A percentile compares a stretch with the other conserved stretches of the same genome.
These are phyloP conservation scores for Fomitopsis betulina DNA, from an alignment of 1,284 basidiomycete genomes.

Conservation along the genomic window DNA sequence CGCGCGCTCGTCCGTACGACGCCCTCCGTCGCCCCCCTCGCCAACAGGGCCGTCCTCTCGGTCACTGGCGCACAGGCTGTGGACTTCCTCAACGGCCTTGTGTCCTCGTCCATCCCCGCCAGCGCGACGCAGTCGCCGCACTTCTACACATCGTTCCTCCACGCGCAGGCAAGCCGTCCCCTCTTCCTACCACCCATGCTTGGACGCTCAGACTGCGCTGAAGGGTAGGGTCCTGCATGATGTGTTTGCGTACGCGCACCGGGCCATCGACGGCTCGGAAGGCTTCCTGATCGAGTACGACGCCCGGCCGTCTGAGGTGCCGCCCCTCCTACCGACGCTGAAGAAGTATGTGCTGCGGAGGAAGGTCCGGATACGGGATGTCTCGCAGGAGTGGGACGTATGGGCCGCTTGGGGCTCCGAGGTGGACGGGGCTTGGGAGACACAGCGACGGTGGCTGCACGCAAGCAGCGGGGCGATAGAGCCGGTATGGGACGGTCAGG, in stretches of 20 bases:
- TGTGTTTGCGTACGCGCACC: conserved; percentile 75
- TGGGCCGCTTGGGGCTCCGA: conserved; percentile 77
- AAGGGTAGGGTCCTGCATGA: conserved; percentile 91
- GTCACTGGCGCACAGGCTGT: conserved; percentile 80
- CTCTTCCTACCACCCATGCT: neutral
- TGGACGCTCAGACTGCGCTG: conserved; percentile 4
- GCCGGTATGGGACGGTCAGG: conserved; percentile 51
- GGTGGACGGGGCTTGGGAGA: conserved; percentile 34
- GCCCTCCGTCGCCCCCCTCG: conserved; percentile 59
- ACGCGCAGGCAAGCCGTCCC: conserved; percentile 69
- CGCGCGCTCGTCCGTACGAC: conserved; percentile 41
- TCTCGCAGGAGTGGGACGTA: conserved; percentile 70
- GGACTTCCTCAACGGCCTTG: conserved; percentile 87
- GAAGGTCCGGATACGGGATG: conserved; percentile 82
- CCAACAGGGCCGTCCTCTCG: conserved; percentile 65
- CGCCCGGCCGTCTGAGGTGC: conserved; percentile 48
- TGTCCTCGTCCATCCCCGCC: conserved; percentile 54
- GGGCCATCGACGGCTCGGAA: conserved; percentile 39
- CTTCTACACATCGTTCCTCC: conserved; percentile 79
- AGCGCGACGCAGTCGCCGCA: conserved; percentile 40
- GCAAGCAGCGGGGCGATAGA: conserved; percentile 64
- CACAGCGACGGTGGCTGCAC: conserved; percentile 45
- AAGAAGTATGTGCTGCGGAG: conserved; percentile 87
- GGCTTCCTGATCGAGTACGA: conserved; percentile 78
- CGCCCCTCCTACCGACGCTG: conserved; percentile 59